Base-by-base conservation (phyloP, 2,329 filamentous ascomycete genomes). In the Hypoxylon sp. region DNA sequence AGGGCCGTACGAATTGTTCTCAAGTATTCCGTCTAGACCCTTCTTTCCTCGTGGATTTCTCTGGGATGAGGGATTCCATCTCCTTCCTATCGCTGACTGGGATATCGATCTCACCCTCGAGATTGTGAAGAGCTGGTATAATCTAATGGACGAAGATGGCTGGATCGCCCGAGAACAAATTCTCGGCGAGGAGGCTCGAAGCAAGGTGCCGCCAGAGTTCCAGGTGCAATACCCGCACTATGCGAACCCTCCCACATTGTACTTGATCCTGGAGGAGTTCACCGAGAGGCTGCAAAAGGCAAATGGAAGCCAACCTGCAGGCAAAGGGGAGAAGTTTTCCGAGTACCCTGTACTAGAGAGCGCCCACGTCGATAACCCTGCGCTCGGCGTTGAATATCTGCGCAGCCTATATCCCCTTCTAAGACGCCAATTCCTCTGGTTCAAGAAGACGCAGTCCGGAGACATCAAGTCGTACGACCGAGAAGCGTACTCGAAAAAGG, bases 161-260 rank as follows among this genome's bases (percentile, higher is more conserved):
- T 99, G 95, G 95, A 98, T 99, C 71, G 91, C 88, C 2, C 89
- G 95, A 48, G 95, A 99, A 78, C 93, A 97, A 76, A 98, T 99
- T 58, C 84, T 99, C 2, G 95, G 95, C 1, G 77, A 84, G 2
- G 95, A 99, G 77, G 95, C 95, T 42, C 88, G 94, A 62, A 97
- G 90, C 82, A 98, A 97, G 76, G 95, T 99, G 1, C 95, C 95
- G 0, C 75, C 82, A 3, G 93, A 98, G 75, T 99, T 99, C 73
- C 93, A 96, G 69, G 85, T 92, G 11, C 95, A 98, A 72, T 98
- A 98, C 72, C 94, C 95, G 20, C 93, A 98, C 74, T 97, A 97
- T 70, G 95, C 95, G 48, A 99, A 99, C 74, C 95, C 95, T 0
- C 95, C 95, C 0, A 98, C 95, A 0, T 82, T 98, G 1, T 97